Evolutionary conservation across 306 rosid species (phyloP), one percentile per base, ranked within the genome.

Genomic region (Oxytropis ochrocephala): DNA sequence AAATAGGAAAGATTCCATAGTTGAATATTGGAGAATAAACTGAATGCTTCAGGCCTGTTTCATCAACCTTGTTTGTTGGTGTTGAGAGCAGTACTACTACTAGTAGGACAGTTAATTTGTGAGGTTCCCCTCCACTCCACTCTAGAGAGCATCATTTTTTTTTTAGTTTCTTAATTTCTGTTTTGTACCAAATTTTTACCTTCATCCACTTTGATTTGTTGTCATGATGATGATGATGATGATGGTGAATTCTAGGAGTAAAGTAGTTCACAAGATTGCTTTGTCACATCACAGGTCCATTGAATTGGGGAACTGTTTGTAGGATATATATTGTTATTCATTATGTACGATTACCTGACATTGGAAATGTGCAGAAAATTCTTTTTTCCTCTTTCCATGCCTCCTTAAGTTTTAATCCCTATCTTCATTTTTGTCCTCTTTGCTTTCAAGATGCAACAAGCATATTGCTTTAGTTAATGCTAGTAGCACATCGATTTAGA

Each of bases 331-430:
- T 80, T 82, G 79, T 74, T 85, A 85, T 91, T 86, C 84, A 88
- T 83, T 84, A 59, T 87, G 96, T 90, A 94, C 81, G 76, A 83
- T 83, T 87, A 64, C 76, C 48, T 71, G 84, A 89, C 92, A 84
- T 85, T 87, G 82, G 72, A 83, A 85, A 87, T 89, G 96, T 91
- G 97, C 96, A 95, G 92, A 84, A 80, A 70, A 83, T 88, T 91
- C 82, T 76, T 85, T 87, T 81, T 88, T 78, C 62, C 62, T 61
- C 27, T 67, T 67, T 62, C 53, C 33, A 53, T 44, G 36, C 56
- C 43, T 47, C 32, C 11, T 36, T 54, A 14, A 24, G 2, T 24
- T 24, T 24, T 43, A 19, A 56, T 52, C 2, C 21, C 44, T 13
- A 11, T 35, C 18, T 29, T 35, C 4, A 35, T 62, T 65, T 32